A percentile compares a stretch with the other conserved stretches of the same genome.
phyloP scores from a whole-genome alignment of 179 eudicot genomes.

The Sideroxylon spinosum region DNA sequence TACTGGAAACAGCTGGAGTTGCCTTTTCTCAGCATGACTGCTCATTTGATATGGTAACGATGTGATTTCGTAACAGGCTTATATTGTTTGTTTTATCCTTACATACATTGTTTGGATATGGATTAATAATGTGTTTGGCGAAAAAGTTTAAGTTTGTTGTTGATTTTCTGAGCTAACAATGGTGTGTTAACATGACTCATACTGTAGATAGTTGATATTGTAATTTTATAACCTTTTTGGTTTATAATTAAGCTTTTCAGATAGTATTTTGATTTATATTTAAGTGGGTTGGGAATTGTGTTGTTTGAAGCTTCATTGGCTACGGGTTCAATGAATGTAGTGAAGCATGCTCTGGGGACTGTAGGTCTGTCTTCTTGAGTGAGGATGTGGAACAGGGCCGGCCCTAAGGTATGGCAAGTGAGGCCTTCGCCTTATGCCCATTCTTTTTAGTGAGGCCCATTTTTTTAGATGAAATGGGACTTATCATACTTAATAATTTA shows the following conservation, averaged over 20 bases:
- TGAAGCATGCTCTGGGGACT: too few species aligned
- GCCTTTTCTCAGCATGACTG: conserved; percentile 54
- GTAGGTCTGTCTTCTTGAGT: too few species aligned
- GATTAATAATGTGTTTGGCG: background rate
- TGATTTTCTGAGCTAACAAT: background rate
- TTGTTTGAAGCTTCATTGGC: too few species aligned
- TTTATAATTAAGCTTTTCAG: background rate
- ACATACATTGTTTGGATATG: background rate
- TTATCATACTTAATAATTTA: too few species aligned
- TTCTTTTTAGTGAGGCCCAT: too few species aligned
- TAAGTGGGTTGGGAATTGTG: background rate
- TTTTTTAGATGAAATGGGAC: too few species aligned
- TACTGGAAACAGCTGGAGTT: conserved; percentile 65
- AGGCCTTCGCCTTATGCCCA: too few species aligned
- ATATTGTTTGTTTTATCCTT: conserved; percentile 8
- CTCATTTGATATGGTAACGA: conserved; percentile 68
- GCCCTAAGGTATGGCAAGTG: too few species aligned
- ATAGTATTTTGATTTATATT: background rate
- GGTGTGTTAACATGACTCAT: background rate
- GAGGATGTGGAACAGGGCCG: too few species aligned
- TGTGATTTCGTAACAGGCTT: background rate
- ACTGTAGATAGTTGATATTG: background rate
- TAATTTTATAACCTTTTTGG: background rate
- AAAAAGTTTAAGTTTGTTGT: background rate
- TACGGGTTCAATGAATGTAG: too few species aligned